Conservation (phyloP, 2,329 filamentous ascomycete species). For the Hirsutella minnesotensis region DNA sequence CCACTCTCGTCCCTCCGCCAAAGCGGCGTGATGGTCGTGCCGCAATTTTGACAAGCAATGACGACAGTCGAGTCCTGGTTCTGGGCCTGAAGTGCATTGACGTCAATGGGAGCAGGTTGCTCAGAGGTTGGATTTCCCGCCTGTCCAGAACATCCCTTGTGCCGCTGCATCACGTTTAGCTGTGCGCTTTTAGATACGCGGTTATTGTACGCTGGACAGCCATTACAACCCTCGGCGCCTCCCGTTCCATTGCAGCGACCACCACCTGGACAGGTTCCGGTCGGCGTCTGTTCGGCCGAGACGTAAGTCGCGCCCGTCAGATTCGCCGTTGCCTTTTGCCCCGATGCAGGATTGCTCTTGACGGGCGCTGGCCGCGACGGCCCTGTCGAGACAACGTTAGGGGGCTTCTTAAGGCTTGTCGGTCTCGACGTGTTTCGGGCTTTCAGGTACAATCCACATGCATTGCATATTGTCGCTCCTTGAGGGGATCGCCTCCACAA, state of each 20-base stretch:
- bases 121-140: conserved; percentile 10
- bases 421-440: conserved; percentile 85
- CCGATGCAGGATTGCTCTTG: conserved; percentile 23
- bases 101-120: conserved; percentile 19
- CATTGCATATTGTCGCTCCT: conserved; percentile 94
- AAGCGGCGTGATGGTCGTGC: conserved; percentile 88
- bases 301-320: conserved; percentile 57
- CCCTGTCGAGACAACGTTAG: conserved; percentile 33
- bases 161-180: conserved; percentile 45
- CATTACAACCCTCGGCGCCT: conserved; percentile 86
- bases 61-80: conserved; percentile 33
- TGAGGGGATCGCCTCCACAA: conserved; percentile 89
- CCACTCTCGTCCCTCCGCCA: conserved; percentile 92
- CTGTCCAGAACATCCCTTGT: conserved; percentile 21
- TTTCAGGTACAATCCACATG: conserved; percentile 89
- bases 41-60: conserved; percentile 93
- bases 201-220: conserved; percentile 96
- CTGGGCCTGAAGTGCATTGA: conserved; percentile 21
- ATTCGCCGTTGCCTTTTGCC: conserved; percentile 28
- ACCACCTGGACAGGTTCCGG: conserved; percentile 89
- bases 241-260: conserved; percentile 94
- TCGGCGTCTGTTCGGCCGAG: conserved; percentile 58
- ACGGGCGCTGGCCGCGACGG: conserved; percentile 28
- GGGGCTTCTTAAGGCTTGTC: conserved; percentile 75
- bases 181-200: conserved; percentile 79